Conservation (phyloP, 768 basidiomycete genomes). For the Sutorius australiensis region DNA sequence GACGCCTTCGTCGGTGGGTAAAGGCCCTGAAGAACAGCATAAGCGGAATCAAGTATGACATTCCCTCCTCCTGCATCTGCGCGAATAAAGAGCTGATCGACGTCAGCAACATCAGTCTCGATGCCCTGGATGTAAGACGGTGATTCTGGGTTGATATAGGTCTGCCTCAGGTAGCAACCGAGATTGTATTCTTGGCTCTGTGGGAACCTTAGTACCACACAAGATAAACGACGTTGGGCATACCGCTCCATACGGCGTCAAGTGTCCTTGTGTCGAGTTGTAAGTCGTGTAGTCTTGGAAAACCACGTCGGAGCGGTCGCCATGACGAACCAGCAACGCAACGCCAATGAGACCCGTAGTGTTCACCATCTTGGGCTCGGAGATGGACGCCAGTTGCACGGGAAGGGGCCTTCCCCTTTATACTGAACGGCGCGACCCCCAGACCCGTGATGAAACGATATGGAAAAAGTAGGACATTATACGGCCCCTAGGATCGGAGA, state of each 20-base stretch:
- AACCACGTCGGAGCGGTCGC: slow-evolving; percentile 58
- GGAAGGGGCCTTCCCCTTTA: slow-evolving; percentile 1
- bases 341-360: slow-evolving; percentile 55
- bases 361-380: slow-evolving; percentile 22
- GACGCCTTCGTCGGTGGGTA: slow-evolving; percentile 71
- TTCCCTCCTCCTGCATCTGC: slow-evolving; percentile 80
- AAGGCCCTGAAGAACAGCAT: slow-evolving; percentile 78
- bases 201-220: neutral
- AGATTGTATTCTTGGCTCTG: slow-evolving; percentile 55
- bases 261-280: slow-evolving; percentile 55
- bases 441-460: neutral
- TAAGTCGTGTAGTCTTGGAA: slow-evolving; percentile 75
- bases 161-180: slow-evolving; percentile 54
- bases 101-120: slow-evolving; percentile 60
- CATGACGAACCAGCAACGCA: slow-evolving; percentile 71
- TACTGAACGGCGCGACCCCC: neutral
- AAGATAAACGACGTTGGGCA: slow-evolving; percentile 13
- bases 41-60: slow-evolving; percentile 79
- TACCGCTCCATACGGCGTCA: slow-evolving; percentile 73
- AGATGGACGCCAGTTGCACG: neutral
- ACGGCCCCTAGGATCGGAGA: neutral
- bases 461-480: neutral
- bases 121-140: slow-evolving; percentile 66
- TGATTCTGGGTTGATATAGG: slow-evolving; percentile 60
- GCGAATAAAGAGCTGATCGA: slow-evolving; percentile 65